Evolutionary conservation across 2,329 filamentous ascomycete species (phyloP).

Genomic region (Colletotrichum lindemuthianum): DNA sequence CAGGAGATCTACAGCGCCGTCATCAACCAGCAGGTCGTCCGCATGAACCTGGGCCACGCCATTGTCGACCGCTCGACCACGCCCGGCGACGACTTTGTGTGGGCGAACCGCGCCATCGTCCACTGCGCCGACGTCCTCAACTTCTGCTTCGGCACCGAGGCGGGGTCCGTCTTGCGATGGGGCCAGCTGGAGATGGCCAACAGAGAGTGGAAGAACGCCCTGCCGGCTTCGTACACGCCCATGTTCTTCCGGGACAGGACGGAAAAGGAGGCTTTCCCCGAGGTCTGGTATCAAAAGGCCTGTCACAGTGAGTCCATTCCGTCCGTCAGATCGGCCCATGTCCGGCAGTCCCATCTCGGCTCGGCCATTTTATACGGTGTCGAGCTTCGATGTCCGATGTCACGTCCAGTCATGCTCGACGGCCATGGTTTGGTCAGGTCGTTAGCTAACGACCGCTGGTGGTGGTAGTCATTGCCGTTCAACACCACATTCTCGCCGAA

Average conservation of each 20-base stretch:
- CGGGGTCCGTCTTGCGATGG: constrained; percentile 32
- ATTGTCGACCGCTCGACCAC: constrained; percentile 62
- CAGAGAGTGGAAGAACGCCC: constrained; percentile 36
- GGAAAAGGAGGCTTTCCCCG: constrained; percentile 49
- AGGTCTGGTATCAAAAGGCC: constrained; percentile 37
- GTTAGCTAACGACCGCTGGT: constrained; percentile 11
- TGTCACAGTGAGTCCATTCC: constrained; percentile 32
- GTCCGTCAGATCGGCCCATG: no score
- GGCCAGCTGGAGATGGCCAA: constrained; percentile 36
- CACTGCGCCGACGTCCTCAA: constrained; percentile 72
- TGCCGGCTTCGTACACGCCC: constrained; percentile 36
- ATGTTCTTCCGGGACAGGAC: constrained; percentile 36
- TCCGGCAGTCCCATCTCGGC: not conserved
- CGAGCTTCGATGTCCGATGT: no score
- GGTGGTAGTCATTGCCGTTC: constrained; percentile 63
- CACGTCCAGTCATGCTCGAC: not conserved
- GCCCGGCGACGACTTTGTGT: constrained; percentile 61
- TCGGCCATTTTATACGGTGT: no score
- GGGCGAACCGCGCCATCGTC: constrained; percentile 71
- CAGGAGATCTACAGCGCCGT: constrained; percentile 70
- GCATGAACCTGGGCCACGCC: constrained; percentile 57
- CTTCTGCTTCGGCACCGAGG: constrained; percentile 64
- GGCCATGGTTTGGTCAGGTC: constrained; percentile 20
- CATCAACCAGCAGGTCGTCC: constrained; percentile 56
- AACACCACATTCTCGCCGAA: constrained; percentile 68